These are phyloP conservation scores for Colletotrichum aenigma DNA, from an alignment of 2,329 filamentous ascomycete genomes.

Conservation along the genomic window DNA sequence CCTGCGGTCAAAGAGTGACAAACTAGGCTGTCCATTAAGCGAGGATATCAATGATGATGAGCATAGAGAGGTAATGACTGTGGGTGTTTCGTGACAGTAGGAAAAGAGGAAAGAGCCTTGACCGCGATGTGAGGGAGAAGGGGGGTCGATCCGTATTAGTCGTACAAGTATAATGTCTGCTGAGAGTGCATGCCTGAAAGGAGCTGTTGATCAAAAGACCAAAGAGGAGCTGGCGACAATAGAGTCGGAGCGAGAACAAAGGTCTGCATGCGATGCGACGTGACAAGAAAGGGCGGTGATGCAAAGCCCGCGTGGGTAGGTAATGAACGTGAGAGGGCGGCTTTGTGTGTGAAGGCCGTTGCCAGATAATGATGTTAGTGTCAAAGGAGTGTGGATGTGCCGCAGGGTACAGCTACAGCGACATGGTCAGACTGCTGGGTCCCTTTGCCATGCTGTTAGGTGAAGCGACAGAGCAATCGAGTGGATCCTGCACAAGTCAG, in stretches of 20 bases:
- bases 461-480: background rate
- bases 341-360: background rate
- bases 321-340: background rate
- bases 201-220: background rate
- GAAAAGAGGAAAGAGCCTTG: background rate
- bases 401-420: background rate
- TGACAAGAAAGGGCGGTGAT: background rate
- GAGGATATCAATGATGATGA: background rate
- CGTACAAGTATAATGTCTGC: background rate
- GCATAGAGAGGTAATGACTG: background rate
- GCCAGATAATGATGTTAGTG: background rate
- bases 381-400: background rate
- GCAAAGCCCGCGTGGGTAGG: background rate
- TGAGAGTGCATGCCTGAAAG: background rate
- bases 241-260: background rate
- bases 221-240: background rate
- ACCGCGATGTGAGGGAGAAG: background rate
- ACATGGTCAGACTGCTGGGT: background rate
- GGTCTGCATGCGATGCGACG: background rate
- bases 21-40: constrained; percentile 6
- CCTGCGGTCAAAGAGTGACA: background rate
- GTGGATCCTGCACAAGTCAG: background rate
- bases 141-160: background rate
- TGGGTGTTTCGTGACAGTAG: background rate
- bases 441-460: background rate